phyloP scores from a whole-genome alignment of 805 yeast genomes.

The Sugiyamaella lignohabitans region DNA sequence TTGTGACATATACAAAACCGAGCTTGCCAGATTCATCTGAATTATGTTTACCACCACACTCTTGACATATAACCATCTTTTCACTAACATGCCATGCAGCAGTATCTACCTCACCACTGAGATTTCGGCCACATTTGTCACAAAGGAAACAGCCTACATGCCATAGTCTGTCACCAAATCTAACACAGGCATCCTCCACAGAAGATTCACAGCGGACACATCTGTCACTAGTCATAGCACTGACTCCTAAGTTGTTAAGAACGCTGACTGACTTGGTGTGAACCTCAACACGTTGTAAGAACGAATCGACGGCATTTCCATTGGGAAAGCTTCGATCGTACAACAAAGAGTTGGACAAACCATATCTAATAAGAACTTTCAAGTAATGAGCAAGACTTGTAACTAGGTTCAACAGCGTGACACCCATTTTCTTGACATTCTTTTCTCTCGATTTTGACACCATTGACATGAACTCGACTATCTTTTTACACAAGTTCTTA shows the following conservation, averaged over 20 bases:
- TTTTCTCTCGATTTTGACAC: slow-evolving; percentile 47
- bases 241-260: slow-evolving; percentile 20
- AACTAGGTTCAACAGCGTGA: slow-evolving; percentile 60
- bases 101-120: slow-evolving; percentile 31
- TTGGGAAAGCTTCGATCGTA: slow-evolving; percentile 43
- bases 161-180: slow-evolving; percentile 61
- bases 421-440: slow-evolving; percentile 20
- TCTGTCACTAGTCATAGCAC: slow-evolving; percentile 54
- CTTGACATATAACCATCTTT: slow-evolving; percentile 47
- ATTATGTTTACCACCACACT: slow-evolving; percentile 46
- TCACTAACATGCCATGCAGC: slow-evolving; percentile 36
- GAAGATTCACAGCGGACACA: slow-evolving; percentile 67
- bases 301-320: slow-evolving; percentile 55
- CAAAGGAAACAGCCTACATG: slow-evolving; percentile 72
- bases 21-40: background rate
- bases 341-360: slow-evolving; percentile 64
- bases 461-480: slow-evolving; percentile 82
- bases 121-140: slow-evolving; percentile 44
- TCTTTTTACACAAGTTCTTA: slow-evolving; percentile 77
- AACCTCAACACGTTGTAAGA: slow-evolving; percentile 47
- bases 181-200: slow-evolving; percentile 78
- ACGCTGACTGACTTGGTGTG: slow-evolving; percentile 35
- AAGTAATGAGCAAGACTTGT: slow-evolving; percentile 91
- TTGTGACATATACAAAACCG: slow-evolving; percentile 52
- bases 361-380: slow-evolving; percentile 74